Evolutionary conservation across 768 basidiomycete species (phyloP).

Genomic region (Strobilomyces echinocephalus): DNA sequence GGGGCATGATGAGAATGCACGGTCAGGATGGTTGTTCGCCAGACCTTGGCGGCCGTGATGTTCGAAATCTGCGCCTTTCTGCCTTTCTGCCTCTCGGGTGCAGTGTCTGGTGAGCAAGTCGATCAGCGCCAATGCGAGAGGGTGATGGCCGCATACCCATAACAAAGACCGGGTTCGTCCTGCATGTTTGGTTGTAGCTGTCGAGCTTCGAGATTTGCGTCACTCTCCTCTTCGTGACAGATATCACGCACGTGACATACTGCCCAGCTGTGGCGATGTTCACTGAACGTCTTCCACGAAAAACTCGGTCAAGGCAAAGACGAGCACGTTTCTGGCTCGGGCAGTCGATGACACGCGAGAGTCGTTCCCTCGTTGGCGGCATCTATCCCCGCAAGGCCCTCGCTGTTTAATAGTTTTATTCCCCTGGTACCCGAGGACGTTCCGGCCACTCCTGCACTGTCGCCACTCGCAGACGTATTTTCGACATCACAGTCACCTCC

Average conservation of each 20-base stretch:
- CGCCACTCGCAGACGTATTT: conserved; percentile 53
- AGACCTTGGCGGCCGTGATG: conserved; percentile 93
- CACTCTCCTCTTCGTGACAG: not conserved
- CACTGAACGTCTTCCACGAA: conserved; percentile 31
- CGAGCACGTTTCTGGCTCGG: conserved; percentile 76
- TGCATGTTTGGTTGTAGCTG: conserved; percentile 18
- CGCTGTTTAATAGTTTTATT: conserved; percentile 35
- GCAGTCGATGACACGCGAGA: conserved; percentile 58
- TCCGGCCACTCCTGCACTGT: conserved; percentile 35
- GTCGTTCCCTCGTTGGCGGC: conserved; percentile 44
- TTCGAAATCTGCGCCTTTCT: conserved; percentile 96
- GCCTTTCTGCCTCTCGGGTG: conserved; percentile 90
- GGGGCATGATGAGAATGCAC: not conserved
- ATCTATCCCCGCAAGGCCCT: conserved; percentile 23
- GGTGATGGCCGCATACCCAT: conserved; percentile 52
- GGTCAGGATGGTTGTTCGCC: conserved; percentile 4
- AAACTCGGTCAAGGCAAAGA: conserved; percentile 69
- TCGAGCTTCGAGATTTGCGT: not conserved
- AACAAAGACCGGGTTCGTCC: conserved; percentile 74
- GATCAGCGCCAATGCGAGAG: not conserved
- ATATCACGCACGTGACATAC: not conserved
- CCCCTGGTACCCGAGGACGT: conserved; percentile 43
- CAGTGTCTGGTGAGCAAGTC: conserved; percentile 57
- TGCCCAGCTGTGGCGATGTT: too few species aligned
- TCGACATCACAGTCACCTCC: conserved; percentile 29